These are phyloP conservation scores for Ceratocystis cacaofunesta DNA, from an alignment of 2,329 filamentous ascomycete species.

Conservation along the genomic window DNA sequence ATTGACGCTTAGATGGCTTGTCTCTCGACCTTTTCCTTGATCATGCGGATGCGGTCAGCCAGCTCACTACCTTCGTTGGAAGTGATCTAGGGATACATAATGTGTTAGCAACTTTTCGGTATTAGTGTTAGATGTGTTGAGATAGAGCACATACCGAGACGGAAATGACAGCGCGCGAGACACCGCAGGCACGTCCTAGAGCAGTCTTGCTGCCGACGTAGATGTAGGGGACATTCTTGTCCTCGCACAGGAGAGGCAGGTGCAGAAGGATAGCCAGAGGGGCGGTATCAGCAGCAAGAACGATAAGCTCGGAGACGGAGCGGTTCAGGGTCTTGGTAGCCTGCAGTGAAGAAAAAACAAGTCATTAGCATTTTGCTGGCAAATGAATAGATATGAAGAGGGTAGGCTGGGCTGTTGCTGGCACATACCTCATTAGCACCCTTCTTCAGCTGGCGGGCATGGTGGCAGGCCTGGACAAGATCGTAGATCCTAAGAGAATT, in stretches of 20 bases:
- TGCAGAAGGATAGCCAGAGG: slow-evolving; percentile 81
- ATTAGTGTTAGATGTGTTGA: neutral
- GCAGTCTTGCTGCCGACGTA: slow-evolving; percentile 67
- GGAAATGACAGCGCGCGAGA: slow-evolving; percentile 74
- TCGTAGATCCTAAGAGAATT: slow-evolving; percentile 46
- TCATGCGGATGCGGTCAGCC: slow-evolving; percentile 67
- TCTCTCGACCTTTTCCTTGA: slow-evolving; percentile 93
- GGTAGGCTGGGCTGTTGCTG: no score
- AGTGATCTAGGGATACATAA: slow-evolving; percentile 42
- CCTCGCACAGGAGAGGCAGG: slow-evolving; percentile 75
- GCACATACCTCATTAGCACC: slow-evolving; percentile 55
- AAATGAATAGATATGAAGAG: neutral
- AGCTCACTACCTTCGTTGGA: slow-evolving; percentile 85
- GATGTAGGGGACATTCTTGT: slow-evolving; percentile 53
- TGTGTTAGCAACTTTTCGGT: neutral
- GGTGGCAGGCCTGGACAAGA: slow-evolving; percentile 55
- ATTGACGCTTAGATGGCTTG: slow-evolving; percentile 63
- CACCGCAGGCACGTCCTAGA: slow-evolving; percentile 78
- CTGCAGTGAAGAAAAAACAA: slow-evolving; percentile 15
- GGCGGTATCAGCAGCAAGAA: slow-evolving; percentile 76
- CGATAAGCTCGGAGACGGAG: slow-evolving; percentile 75
- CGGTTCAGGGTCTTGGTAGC: slow-evolving; percentile 81
- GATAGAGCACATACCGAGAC: slow-evolving; percentile 31
- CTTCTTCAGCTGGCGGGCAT: slow-evolving; percentile 71
- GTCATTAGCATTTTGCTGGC: slow-evolving; percentile 6